These are phyloP conservation scores for Cyclotella sp. DNA, from an alignment of 108 stramenopile genomes.

Conservation along the genomic window DNA sequence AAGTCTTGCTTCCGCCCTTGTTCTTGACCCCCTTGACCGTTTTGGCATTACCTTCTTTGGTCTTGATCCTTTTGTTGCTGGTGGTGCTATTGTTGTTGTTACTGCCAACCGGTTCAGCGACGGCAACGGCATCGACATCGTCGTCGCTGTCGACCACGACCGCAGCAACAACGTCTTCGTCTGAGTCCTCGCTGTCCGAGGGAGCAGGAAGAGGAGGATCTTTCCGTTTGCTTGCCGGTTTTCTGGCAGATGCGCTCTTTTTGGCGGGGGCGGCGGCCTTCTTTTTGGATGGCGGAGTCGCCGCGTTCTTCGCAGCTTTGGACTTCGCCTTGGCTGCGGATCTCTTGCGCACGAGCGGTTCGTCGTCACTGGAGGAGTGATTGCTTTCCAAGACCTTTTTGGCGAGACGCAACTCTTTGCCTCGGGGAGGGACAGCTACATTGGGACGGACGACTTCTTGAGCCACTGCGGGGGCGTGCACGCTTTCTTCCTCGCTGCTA, in stretches of 20 bases:
- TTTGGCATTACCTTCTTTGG: constrained; percentile 25
- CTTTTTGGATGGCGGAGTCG: neutral
- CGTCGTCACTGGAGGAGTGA: constrained; percentile 20
- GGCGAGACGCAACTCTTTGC: constrained; percentile 42
- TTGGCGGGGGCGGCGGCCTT: neutral
- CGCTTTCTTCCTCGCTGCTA: too few relatives aligned
- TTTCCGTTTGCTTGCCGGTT: constrained; percentile 32
- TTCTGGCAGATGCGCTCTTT: constrained; percentile 24
- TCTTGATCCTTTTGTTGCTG: constrained; percentile 37
- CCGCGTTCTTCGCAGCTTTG: constrained; percentile 9
- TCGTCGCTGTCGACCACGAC: constrained; percentile 23
- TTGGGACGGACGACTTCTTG: too few relatives aligned
- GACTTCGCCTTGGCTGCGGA: constrained; percentile 9
- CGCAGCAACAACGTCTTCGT: constrained; percentile 18
- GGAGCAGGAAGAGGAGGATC: constrained; percentile 7
- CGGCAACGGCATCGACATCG: constrained; percentile 34
- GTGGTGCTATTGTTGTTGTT: too few relatives aligned
- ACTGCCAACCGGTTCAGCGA: constrained; percentile 32
- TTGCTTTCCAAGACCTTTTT: constrained; percentile 16
- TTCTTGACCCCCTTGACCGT: constrained; percentile 15
- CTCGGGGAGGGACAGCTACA: constrained; percentile 17
- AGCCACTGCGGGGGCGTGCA: too few relatives aligned
- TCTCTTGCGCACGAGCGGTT: constrained; percentile 18
- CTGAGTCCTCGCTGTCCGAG: constrained; percentile 11
- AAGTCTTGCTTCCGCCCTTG: constrained; percentile 38